These are phyloP conservation scores for Aspergillus haitiensis DNA, from an alignment of 495 filamentous ascomycete genomes.

Conservation along the genomic window DNA sequence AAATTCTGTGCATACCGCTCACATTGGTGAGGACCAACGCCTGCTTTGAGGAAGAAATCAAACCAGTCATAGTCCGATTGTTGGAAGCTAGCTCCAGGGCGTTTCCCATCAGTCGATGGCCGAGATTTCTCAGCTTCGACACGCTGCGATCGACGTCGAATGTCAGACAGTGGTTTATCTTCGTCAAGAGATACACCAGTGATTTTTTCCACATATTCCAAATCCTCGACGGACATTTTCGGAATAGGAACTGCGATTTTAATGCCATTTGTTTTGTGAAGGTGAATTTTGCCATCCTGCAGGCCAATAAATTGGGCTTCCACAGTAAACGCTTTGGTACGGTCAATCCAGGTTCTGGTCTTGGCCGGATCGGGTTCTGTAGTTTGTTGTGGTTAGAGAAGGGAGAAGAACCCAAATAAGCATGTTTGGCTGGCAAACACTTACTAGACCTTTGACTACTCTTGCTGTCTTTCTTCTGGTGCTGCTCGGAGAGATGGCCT, in stretches of 20 bases:
- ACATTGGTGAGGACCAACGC: constrained; percentile 86
- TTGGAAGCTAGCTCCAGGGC: constrained; percentile 57
- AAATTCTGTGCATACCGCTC: constrained; percentile 93
- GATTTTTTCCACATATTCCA: constrained; percentile 87
- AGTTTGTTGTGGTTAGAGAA: constrained; percentile 22
- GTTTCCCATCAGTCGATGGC: constrained; percentile 31
- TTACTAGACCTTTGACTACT: constrained; percentile 70
- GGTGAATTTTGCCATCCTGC: constrained; percentile 88
- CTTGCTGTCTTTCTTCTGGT: constrained; percentile 66
- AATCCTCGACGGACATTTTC: constrained; percentile 93
- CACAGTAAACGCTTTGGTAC: constrained; percentile 92
- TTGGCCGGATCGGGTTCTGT: constrained; percentile 82
- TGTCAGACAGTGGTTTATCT: constrained; percentile 89
- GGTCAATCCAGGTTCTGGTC: constrained; percentile 89
- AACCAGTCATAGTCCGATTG: constrained; percentile 91
- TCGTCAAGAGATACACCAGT: constrained; percentile 92
- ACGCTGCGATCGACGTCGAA: constrained; percentile 49
- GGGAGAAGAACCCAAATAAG: background rate
- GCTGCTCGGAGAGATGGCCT: constrained; percentile 53
- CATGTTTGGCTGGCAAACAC: constrained; percentile 35
- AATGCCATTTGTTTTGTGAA: constrained; percentile 96
- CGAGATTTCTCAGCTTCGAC: constrained; percentile 28
- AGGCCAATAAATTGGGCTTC: constrained; percentile 96
- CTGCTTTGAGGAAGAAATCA: constrained; percentile 92
- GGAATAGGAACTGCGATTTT: constrained; percentile 94